Percentiles rank a stretch among this genome's conserved stretches.
Evolutionary conservation across 176 grass and related monocot genomes (phyloP).

Genomic region (Aegilops speltoides): DNA sequence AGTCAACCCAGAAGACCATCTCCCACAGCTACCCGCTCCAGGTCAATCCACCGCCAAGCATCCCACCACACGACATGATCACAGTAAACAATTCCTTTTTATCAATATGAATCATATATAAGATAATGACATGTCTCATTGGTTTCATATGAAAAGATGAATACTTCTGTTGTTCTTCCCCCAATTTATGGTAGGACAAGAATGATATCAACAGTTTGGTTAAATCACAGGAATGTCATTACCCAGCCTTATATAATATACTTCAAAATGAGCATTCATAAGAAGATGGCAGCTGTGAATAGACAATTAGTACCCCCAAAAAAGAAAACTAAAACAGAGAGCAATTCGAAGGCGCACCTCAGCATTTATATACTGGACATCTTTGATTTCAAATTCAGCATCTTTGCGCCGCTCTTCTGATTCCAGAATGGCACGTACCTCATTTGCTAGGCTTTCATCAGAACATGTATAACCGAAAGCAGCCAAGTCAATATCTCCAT

Average conservation of each 20-base stretch:
- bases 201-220: not conserved
- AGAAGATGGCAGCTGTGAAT: constrained; percentile 5
- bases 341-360: constrained; percentile 60
- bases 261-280: not conserved
- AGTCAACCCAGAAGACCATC: not conserved
- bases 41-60: constrained; percentile 1
- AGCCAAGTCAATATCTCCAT: constrained; percentile 92
- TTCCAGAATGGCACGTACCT: constrained; percentile 56
- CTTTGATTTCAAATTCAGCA: constrained; percentile 80
- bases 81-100: not conserved
- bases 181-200: not conserved
- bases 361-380: constrained; percentile 85
- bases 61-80: not conserved
- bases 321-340: constrained; percentile 24
- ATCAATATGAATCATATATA: not conserved
- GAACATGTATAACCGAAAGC: constrained; percentile 37
- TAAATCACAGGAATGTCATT: not conserved
- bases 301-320: constrained; percentile 12
- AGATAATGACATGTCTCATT: constrained; percentile 2
- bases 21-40: not conserved
- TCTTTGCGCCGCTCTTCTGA: constrained; percentile 55
- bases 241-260: not conserved
- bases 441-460: constrained; percentile 69
- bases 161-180: not conserved
- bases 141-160: not conserved